phyloP scores from a whole-genome alignment of 73 alveolate species.

The Paramecium pentaurelia region DNA sequence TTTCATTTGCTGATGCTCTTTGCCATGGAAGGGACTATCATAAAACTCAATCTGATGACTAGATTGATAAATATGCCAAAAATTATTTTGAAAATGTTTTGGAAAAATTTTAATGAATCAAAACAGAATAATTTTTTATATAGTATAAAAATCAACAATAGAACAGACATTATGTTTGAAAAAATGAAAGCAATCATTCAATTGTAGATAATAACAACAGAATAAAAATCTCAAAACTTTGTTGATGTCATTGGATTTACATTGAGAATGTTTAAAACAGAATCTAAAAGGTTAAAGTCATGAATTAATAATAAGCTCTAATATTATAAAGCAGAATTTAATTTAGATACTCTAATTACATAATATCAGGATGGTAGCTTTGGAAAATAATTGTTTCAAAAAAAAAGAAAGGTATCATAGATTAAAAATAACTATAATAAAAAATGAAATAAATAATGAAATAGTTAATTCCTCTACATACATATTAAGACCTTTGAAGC shows the following conservation, averaged over 20 bases:
- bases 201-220: not conserved
- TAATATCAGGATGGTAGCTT: not conserved
- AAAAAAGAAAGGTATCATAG: not conserved
- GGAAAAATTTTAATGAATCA: not conserved
- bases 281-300: not conserved
- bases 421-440: not conserved
- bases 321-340: not conserved
- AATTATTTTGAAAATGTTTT: not conserved
- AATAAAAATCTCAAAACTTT: not conserved
- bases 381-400: not conserved
- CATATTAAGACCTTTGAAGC: not conserved
- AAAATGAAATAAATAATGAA: not conserved
- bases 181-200: not conserved
- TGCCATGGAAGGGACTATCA: constrained; percentile 30
- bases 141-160: constrained; percentile 5
- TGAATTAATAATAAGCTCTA: not conserved
- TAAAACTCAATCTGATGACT: not conserved
- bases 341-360: too few species aligned
- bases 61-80: not conserved
- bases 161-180: not conserved
- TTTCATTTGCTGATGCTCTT: constrained; percentile 41
- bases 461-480: not conserved
- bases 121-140: not conserved
- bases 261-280: not conserved
- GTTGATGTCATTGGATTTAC: not conserved